Evolutionary conservation across 192 early-diverging fungal genomes (phyloP), one percentile per base, ranked within the genome.

Genomic region (Polychytrium aggregatum): DNA sequence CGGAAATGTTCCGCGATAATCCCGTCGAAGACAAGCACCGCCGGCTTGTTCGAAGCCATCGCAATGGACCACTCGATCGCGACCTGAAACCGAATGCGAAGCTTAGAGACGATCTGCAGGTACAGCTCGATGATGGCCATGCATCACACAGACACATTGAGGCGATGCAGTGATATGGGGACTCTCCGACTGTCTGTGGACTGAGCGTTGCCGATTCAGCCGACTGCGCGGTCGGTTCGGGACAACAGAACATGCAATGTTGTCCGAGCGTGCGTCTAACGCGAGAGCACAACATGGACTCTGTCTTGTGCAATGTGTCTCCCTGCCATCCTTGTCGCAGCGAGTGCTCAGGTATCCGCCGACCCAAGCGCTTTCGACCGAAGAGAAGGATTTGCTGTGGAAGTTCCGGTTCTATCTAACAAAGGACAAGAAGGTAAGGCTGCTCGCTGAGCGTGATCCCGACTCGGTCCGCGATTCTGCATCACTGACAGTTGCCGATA

Each of bases 71-170:
- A 7, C 57, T 97, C 24, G 94, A 97, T 59, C 72, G 87, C 36
- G 91, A 99, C 44, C 63, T 99, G 37, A 99, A 99, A 63, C 97
- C 97, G 34, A 93, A 96, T 50, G 85, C 97, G 2, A 87, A 88
- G 50, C 86, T 89, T 34, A 70, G 97, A 14, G 97, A 99, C 57
- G 90, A 95, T 45, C 29, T 53, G 16, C 22, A 11, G 37, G 26
- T 36, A 16, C 44, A n/a, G 16, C 11, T 33, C 34, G 36, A 36
- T 3, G 8, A 20, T 36, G 3, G 16, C n/a, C 46, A 39, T 28
- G 22, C 16, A 1, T 43, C 31, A 48, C 37, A 2, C 20, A 13
- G 16, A 16, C 11, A 56, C 25, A 13, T 44, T 27, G 17, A 22
- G 35, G 20, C 37, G 3, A 44, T 41, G 31, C 31, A 33, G 11